Percentiles rank a stretch among this genome's conserved stretches.
Conservation (phyloP, 2,329 filamentous ascomycete species). For the Penicillium oxalicum region DNA sequence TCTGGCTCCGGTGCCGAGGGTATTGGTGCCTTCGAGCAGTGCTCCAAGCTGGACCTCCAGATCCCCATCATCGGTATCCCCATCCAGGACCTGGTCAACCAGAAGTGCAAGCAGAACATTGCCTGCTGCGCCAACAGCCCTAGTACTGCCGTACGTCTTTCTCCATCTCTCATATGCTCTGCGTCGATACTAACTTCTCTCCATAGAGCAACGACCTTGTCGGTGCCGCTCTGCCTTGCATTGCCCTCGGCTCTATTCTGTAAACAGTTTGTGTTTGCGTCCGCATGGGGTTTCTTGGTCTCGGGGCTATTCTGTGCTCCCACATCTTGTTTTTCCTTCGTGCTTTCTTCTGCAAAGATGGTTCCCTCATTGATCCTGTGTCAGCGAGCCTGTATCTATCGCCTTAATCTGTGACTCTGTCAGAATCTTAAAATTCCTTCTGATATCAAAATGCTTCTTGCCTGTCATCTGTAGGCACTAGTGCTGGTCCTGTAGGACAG, state of each 20-base stretch:
- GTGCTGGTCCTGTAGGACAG: no score
- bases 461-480: no score
- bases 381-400: no score
- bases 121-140: slow-evolving; percentile 36
- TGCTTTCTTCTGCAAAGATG: no score
- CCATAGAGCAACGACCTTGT: slow-evolving; percentile 29
- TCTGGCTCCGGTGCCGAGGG: slow-evolving; percentile 29
- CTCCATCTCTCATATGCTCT: no score
- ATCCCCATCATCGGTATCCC: slow-evolving; percentile 24
- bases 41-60: slow-evolving; percentile 35
- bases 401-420: no score
- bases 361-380: no score
- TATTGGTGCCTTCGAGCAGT: slow-evolving; percentile 38
- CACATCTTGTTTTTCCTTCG: no score
- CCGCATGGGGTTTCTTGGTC: background rate
- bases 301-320: no score
- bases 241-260: slow-evolving; percentile 35
- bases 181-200: slow-evolving; percentile 3
- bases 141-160: slow-evolving; percentile 24
- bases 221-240: slow-evolving; percentile 34
- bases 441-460: no score
- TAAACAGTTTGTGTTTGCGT: slow-evolving; percentile 18
- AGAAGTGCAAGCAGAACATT: slow-evolving; percentile 39
- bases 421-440: no score
- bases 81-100: slow-evolving; percentile 31